Evolutionary conservation across 108 stramenopile genomes (phyloP), one percentile per base, ranked within the genome.

Genomic region (Nitzschia putrida): DNA sequence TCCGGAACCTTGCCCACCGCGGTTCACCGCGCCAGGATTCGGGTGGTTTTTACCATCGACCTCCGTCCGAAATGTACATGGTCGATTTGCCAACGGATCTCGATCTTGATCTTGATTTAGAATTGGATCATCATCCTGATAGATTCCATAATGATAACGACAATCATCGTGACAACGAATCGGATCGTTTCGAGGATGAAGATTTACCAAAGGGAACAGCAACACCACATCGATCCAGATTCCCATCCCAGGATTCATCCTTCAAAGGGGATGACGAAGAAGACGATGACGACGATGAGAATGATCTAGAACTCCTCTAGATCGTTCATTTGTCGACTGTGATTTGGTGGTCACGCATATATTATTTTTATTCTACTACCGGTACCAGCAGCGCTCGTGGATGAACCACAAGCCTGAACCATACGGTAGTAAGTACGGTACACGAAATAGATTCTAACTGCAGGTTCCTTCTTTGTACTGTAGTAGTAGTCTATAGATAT

Each of bases 31-130:
- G 21, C 2, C 10, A 45, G 9, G 16, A n/a, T n/a, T 21, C 14
- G 2, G 58, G 26, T 39, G 74, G 74, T 26, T 50, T 75, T 7
- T 75, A 75, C 18, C 53, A 75, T 42, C 20, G 38, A 25, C 66
- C 74, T 25, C n/a, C 65, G 23, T 26, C 51, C 3, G 64, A 58
- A 29, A 61, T 59, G 2, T 26, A 52, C 41, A 52, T 71, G 0
- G 49, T 59, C 5, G 50, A 45, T 41, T 51, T 50, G 24, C 21
- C 26, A 37, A 21, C 61, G 2, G 16, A 38, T 37, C 9, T n/a
- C n/a, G n/a, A n/a, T n/a, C n/a, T n/a, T n/a, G n/a, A n/a, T n/a
- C n/a, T n/a, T n/a, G n/a, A n/a, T n/a, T n/a, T 44, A 26, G 66
- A 71, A 23, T 41, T 57, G n/a, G 66, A 39, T 39, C 18, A 23